Percentiles rank a stretch among this genome's conserved stretches.
Conservation (phyloP, 176 grass and related monocot genomes). For the Aegilops speltoides region DNA sequence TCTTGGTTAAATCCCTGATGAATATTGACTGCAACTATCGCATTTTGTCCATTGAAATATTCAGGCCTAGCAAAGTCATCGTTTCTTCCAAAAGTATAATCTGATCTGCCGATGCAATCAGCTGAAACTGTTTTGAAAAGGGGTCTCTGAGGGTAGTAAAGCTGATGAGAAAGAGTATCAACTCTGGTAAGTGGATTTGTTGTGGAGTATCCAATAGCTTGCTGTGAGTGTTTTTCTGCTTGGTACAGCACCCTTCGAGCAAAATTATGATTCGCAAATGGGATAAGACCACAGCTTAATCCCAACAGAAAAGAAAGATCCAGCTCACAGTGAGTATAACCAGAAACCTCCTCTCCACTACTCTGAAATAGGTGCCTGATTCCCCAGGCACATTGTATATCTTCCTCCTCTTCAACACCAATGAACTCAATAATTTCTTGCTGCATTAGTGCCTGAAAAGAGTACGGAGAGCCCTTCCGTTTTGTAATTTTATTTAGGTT, state of each 20-base stretch:
- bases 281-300: slow-evolving; percentile 85
- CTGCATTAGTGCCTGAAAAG: slow-evolving; percentile 78
- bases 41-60: slow-evolving; percentile 97
- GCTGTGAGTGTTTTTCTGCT: slow-evolving; percentile 91
- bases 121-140: slow-evolving; percentile 87
- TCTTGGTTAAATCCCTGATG: slow-evolving; percentile 98
- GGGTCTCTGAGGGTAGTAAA: slow-evolving; percentile 90
- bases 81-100: slow-evolving; percentile 58
- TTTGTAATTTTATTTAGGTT: slow-evolving; percentile 84
- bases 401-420: slow-evolving; percentile 95
- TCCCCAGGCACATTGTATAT: slow-evolving; percentile 78
- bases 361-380: slow-evolving; percentile 62
- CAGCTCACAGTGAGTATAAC: slow-evolving; percentile 85
- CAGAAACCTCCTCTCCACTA: slow-evolving; percentile 29
- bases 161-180: slow-evolving; percentile 87
- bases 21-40: slow-evolving; percentile 94
- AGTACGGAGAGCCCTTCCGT: slow-evolving; percentile 49
- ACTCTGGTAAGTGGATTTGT: slow-evolving; percentile 84
- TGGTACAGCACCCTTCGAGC: slow-evolving; percentile 87
- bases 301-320: slow-evolving; percentile 85
- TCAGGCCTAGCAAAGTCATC: slow-evolving; percentile 63
- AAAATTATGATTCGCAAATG: slow-evolving; percentile 98
- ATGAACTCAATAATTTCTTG: slow-evolving; percentile 92
- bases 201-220: slow-evolving; percentile 95
- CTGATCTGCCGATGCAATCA: slow-evolving; percentile 70